Evolutionary conservation across 805 yeast genomes (phyloP).

Genomic region (Kregervanrija pseudodelftensis): DNA sequence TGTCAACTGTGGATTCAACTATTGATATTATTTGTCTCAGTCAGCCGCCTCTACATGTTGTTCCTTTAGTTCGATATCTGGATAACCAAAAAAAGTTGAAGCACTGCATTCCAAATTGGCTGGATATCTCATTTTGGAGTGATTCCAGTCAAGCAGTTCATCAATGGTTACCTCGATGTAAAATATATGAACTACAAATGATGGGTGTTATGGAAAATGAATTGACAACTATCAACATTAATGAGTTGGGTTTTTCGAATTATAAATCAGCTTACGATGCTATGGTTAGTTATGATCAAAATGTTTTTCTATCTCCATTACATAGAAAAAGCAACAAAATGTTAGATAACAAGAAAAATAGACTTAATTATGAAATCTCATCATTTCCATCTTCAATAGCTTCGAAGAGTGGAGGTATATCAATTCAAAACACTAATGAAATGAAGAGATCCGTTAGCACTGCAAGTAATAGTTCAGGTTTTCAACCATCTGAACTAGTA

Average conservation of each 20-base stretch:
- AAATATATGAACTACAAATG: constrained; percentile 93
- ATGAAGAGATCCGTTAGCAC: no score
- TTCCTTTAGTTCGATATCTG: constrained; percentile 76
- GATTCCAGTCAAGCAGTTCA: constrained; percentile 40
- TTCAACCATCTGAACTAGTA: constrained; percentile 16
- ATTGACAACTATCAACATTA: constrained; percentile 58
- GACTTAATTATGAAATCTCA: no score
- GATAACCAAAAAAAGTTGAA: constrained; percentile 43
- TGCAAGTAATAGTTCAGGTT: constrained; percentile 3
- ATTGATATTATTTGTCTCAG: constrained; percentile 84
- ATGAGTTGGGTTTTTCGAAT: constrained; percentile 38
- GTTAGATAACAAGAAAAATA: neutral
- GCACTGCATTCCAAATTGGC: constrained; percentile 90
- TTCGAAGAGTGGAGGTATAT: no score
- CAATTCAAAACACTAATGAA: no score
- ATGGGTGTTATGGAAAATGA: constrained; percentile 97
- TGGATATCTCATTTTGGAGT: constrained; percentile 87
- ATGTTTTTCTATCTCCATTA: constrained; percentile 33
- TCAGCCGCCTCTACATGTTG: constrained; percentile 86
- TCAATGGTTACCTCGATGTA: constrained; percentile 91
- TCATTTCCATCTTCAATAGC: no score
- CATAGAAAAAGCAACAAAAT: constrained; percentile 1
- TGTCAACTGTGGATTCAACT: constrained; percentile 75
- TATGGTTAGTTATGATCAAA: constrained; percentile 63
- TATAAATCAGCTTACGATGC: constrained; percentile 41